Conservation (phyloP, 306 rosid species). For the Lathyrus oleraceus region DNA sequence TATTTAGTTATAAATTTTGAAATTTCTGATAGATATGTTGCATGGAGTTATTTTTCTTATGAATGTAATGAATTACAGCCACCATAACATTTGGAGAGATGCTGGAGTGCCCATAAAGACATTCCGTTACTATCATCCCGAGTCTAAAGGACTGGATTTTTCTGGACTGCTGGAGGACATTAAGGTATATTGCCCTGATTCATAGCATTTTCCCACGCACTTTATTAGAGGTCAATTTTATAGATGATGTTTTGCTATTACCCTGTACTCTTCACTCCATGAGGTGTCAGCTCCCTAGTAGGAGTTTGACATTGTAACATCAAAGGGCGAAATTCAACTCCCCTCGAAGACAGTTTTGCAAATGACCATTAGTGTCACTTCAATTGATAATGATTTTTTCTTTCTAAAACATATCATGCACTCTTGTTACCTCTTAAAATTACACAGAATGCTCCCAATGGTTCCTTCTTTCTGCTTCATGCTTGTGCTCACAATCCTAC, state of each 20-base stretch:
- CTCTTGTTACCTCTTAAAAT: slow-evolving; percentile 18
- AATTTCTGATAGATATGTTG: slow-evolving; percentile 4
- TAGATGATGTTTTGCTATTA: slow-evolving; percentile 28
- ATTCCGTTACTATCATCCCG: slow-evolving; percentile 90
- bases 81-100: slow-evolving; percentile 98
- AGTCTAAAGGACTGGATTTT: slow-evolving; percentile 84
- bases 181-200: slow-evolving; percentile 42
- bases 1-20: neutral
- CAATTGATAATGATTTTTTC: too few relatives aligned
- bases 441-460: slow-evolving; percentile 85
- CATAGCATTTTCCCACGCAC: neutral
- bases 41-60: slow-evolving; percentile 29
- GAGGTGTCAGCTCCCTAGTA: neutral
- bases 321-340: neutral
- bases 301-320: neutral
- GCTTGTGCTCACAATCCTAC: slow-evolving; percentile 99
- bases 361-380: neutral
- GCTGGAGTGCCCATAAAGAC: slow-evolving; percentile 79
- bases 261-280: neutral
- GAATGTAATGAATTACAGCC: slow-evolving; percentile 56
- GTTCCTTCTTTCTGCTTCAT: slow-evolving; percentile 93
- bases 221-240: slow-evolving; percentile 1
- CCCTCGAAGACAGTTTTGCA: neutral
- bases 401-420: neutral
- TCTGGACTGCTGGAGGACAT: slow-evolving; percentile 75